Evolutionary conservation across 2,329 filamentous ascomycete genomes (phyloP), one percentile per base, ranked within the genome.

Genomic region (Trichoderma guizhouense): DNA sequence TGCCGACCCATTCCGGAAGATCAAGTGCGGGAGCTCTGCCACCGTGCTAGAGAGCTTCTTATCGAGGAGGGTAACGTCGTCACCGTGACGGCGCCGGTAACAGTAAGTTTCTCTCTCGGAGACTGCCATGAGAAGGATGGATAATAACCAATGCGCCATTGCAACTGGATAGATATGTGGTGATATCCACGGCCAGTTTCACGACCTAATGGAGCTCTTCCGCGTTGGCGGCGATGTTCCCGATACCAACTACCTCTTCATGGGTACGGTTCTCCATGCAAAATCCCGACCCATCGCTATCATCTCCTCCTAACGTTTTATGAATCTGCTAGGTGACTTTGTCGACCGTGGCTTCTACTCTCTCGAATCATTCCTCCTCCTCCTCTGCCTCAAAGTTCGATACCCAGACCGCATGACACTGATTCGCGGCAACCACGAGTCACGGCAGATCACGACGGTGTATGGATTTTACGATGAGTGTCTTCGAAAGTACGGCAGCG

Each of bases 381-480:
- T 99, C 12, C 89, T 99, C 68, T 97, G 94, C 80, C 90, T 98
- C 77, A 98, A 98, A 87, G 95, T 98, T 73, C 92, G 95, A 80
- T 98, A 98, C 80, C 96, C 95, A 68, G 94, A 98, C 82, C 93
- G 96, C 76, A 98, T 98, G 85, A 98, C 96, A 5, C 88, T 98
- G 55, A 97, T 98, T 78, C 89, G 95, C 74, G 95, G 95, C 75
- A 97, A 97, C 81, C 94, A 97, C 85, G 95, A 98, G 83, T 98
- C 95, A 58, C 90, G 95, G 72, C 95, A 98, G 82, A 98, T 98
- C 75, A 98, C 95, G 26, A 97, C 94, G 6, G 95, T 98, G 15
- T 98, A 98, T 81, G 95, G 95, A 74, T 98, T 98, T 84, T 98
- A 98, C 84, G 95, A 98, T 79, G 95, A 98, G 84, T 98, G 95